Evolutionary conservation across 495 filamentous ascomycete species (phyloP).

Genomic region (Aspergillus incahuasiensis): DNA sequence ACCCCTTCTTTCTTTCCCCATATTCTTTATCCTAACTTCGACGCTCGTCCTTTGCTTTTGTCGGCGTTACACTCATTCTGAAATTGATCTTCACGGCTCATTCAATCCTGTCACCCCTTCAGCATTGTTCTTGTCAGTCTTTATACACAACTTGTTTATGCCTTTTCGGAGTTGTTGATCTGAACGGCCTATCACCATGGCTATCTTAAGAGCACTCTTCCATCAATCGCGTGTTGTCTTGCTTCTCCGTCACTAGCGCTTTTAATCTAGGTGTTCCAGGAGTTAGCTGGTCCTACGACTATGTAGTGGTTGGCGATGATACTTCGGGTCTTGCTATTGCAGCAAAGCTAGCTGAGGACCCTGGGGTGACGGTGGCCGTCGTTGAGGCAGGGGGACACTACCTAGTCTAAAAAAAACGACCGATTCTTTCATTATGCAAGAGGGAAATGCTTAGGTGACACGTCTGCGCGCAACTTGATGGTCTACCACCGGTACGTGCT

Average conservation of each 20-base stretch:
- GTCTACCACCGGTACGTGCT: conserved; percentile 30
- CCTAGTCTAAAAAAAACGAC: too few relatives aligned
- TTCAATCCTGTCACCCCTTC: neutral
- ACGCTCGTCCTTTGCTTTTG: neutral
- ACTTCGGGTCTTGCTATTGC: conserved; percentile 47
- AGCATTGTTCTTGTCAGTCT: neutral
- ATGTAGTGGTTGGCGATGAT: conserved; percentile 50
- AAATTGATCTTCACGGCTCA: neutral
- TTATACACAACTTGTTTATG: neutral
- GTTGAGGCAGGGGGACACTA: conserved; percentile 60
- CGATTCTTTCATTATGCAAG: conserved; percentile 39
- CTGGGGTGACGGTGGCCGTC: conserved; percentile 33
- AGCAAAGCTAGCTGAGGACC: conserved; percentile 36
- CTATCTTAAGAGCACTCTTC: neutral
- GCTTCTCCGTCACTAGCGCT: neutral
- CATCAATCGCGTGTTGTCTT: neutral
- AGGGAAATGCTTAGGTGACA: conserved; percentile 36
- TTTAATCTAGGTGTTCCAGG: conserved; percentile 1
- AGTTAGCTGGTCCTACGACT: conserved; percentile 35
- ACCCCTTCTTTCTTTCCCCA: neutral
- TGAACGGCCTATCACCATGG: neutral
- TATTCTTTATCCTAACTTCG: neutral
- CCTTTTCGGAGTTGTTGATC: neutral
- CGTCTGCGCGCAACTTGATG: conserved; percentile 33
- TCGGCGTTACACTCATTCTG: neutral